Evolutionary conservation across 306 rosid species (phyloP), one percentile per base, ranked within the genome.

Genomic region (Mucuna pruriens): DNA sequence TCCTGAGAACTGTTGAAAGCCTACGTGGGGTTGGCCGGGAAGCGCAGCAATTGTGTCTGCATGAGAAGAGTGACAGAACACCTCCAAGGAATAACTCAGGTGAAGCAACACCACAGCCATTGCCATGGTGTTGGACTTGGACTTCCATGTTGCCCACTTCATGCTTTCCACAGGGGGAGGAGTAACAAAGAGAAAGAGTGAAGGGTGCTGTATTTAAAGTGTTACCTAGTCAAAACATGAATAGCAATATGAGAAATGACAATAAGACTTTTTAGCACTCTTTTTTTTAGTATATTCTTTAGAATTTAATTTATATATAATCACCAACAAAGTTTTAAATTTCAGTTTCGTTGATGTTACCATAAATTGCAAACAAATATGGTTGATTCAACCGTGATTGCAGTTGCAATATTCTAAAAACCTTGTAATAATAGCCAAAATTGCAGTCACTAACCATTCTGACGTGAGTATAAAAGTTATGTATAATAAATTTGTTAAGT

Each of bases 1-100:
- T 23, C 92, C 92, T 11, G 94, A 87, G 75, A 89, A 92, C 40
- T 92, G 97, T 42, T 83, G 87, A 77, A 90, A 92, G 3, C 48
- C 80, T 33, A 83, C 87, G 19, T 42, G 86, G 44, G 94, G 89
- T 75, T 90, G 97, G 7, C 94, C 97, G 23, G 94, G 92, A 81
- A 92, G 91, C 25, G 23, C 17, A 31, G 17, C 44, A 66, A 92
- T 87, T 70, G 65, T 82, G 80, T 87, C 91, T 65, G 75, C 78
- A 57, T 78, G 84, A 45, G 84, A 74, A 54, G 87, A 45, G 66
- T 71, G 40, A 26, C 79, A 75, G 40, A 67, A 69, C 36, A 78
- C 75, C 22, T 83, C 74, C 61, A 84, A 38, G 70, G 84, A 34
- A 46, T 74, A 45, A 63, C 34, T 74, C 19, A 80, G 60, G 5